Conservation (phyloP, 225 moss, liverwort and hornwort genomes). For the Pseudoscleropodium purum region DNA sequence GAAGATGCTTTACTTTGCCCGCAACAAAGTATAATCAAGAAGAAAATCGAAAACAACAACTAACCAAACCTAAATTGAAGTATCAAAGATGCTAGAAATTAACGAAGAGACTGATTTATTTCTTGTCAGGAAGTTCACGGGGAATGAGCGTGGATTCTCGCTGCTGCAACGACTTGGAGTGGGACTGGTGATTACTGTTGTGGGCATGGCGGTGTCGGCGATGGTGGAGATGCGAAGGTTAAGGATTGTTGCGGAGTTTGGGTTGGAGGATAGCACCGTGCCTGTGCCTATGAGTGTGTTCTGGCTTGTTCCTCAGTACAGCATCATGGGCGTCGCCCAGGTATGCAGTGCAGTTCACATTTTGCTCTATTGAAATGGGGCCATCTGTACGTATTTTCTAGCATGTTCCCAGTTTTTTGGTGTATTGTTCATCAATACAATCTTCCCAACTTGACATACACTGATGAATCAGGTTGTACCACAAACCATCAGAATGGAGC, state of each 20-base stretch:
- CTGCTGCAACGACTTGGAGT: conserved; percentile 48
- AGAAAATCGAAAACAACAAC: background rate
- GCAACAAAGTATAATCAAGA: background rate
- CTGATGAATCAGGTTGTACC: background rate
- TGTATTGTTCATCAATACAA: no score
- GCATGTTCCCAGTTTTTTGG: background rate
- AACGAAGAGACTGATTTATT: background rate
- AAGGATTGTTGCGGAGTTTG: conserved; percentile 5
- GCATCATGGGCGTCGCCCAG: conserved; percentile 33
- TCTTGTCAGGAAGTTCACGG: conserved; percentile 1
- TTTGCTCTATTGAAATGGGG: background rate
- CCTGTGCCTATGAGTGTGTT: conserved; percentile 38
- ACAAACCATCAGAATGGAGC: background rate
- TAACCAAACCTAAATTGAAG: background rate
- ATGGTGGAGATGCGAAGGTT: conserved; percentile 38
- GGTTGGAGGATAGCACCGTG: conserved; percentile 6
- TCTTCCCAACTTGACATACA: background rate
- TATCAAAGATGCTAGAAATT: background rate
- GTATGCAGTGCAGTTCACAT: background rate
- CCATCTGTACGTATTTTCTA: background rate
- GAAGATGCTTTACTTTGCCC: background rate
- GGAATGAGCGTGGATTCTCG: conserved; percentile 38
- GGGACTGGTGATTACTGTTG: conserved; percentile 28
- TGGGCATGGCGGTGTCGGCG: conserved; percentile 31
- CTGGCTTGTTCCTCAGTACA: conserved; percentile 37